Evolutionary conservation across 2,329 filamentous ascomycete species (phyloP), one percentile per base, ranked within the genome.

Genomic region (Fusarium sp.): DNA sequence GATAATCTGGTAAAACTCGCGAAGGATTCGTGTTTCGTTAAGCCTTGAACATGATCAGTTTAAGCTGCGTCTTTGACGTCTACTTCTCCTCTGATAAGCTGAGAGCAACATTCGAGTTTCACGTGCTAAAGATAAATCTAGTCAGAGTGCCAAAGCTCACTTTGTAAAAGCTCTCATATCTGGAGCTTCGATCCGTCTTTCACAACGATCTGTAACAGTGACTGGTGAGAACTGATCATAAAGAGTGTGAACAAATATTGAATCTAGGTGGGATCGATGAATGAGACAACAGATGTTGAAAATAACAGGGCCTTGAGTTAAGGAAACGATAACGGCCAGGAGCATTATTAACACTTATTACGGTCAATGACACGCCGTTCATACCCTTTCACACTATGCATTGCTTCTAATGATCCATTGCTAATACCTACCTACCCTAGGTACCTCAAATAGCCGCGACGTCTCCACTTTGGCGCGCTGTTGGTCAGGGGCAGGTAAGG

Each of bases 391-490:
- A 35, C 31, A 33, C 31, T 15, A 33, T 4, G 31, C 8, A 31
- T 31, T 42, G 20, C 21, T 49, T 31, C 29, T 17, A 8, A 18
- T 25, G n/a, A 31, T 14, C n/a, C n/a, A n/a, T n/a, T n/a, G 25
- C 23, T 21, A 8, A 14, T 20, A 6, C n/a, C n/a, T n/a, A n/a
- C n/a, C n/a, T n/a, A n/a, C n/a, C n/a, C n/a, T n/a, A n/a, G n/a
- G n/a, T 35, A 35, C 15, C 21, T 41, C 6, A 25, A 15, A 49
- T 45, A 63, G 39, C 58, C 37, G 50, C 41, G 21, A 21, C 13
- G 40, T 18, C 20, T 36, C 58, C 58, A 49, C 51, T 58, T 46
- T 20, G 23, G 27, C 58, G 45, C 41, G 29, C 29, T 18, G 41
- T 13, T 29, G 42, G 18, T 35, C 29, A 15, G 13, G 33, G 31